phyloP scores from a whole-genome alignment of 2,329 filamentous ascomycete species.

The Fusarium subglutinans region DNA sequence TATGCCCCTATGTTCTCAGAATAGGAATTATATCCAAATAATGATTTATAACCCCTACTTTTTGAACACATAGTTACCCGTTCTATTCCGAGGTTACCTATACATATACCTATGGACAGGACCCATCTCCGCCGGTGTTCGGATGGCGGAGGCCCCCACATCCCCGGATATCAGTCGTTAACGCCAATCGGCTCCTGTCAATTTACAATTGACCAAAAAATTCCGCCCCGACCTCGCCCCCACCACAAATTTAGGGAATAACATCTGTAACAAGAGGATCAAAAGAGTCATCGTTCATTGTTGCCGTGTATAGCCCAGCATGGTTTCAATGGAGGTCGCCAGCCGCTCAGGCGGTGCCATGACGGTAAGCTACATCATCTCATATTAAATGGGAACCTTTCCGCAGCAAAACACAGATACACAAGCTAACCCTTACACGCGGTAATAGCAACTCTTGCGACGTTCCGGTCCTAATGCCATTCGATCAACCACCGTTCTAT shows the following conservation, averaged over 20 bases:
- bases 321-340: slow-evolving; percentile 62
- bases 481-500: slow-evolving; percentile 35
- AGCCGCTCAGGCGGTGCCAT: slow-evolving; percentile 59
- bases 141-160: slow-evolving; percentile 35
- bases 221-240: slow-evolving; percentile 44
- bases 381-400: slow-evolving; percentile 7
- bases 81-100: background rate
- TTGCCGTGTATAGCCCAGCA: slow-evolving; percentile 43
- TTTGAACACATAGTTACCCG: background rate
- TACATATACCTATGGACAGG: background rate
- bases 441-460: slow-evolving; percentile 51
- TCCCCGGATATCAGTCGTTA: slow-evolving; percentile 36
- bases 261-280: slow-evolving; percentile 15
- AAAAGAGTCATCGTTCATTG: slow-evolving; percentile 30
- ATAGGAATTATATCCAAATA: background rate
- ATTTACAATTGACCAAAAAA: slow-evolving; percentile 49
- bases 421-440: slow-evolving; percentile 16
- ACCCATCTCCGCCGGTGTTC: slow-evolving; percentile 31
- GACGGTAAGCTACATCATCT: slow-evolving; percentile 49
- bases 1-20: background rate
- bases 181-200: slow-evolving; percentile 48
- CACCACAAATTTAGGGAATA: slow-evolving; percentile 32
- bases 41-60: background rate
- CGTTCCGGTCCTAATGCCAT: slow-evolving; percentile 47
- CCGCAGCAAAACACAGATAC: background rate